These are phyloP conservation scores for Neofusicoccum sp. DNA, from an alignment of 2,329 filamentous ascomycete genomes.

Conservation along the genomic window DNA sequence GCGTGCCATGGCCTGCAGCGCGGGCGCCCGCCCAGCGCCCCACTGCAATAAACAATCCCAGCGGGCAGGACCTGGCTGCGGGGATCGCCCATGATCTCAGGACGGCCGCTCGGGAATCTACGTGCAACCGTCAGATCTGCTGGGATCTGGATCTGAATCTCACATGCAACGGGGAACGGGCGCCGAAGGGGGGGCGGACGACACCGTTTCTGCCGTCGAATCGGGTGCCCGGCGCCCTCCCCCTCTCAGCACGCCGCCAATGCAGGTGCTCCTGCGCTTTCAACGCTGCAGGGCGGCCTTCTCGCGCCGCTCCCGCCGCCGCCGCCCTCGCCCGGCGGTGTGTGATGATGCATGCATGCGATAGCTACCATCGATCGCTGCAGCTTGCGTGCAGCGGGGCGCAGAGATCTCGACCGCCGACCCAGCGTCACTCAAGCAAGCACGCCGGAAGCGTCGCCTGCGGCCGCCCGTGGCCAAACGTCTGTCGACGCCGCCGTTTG, in stretches of 20 bases:
- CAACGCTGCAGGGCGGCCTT: slow-evolving; percentile 6
- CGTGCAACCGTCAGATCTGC: slow-evolving; percentile 7
- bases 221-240: slow-evolving; percentile 12
- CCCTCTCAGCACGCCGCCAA: slow-evolving; percentile 15
- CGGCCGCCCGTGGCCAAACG: slow-evolving; percentile 2
- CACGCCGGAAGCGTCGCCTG: slow-evolving; percentile 6
- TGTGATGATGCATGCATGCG: background rate
- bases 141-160: slow-evolving; percentile 13
- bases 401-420: background rate
- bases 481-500: background rate
- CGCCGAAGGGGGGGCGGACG: background rate
- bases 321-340: background rate
- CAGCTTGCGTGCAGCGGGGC: background rate
- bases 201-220: slow-evolving; percentile 7
- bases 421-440: slow-evolving; percentile 9
- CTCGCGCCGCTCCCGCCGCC: background rate
- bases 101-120: slow-evolving; percentile 13
- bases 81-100: slow-evolving; percentile 18
- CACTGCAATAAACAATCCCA: slow-evolving; percentile 6
- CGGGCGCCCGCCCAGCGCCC: background rate
- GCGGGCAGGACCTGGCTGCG: slow-evolving; percentile 5
- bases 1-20: background rate
- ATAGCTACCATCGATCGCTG: slow-evolving; percentile 10
- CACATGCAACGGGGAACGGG: background rate
- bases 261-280: slow-evolving; percentile 5